Evolutionary conservation across 2,329 filamentous ascomycete genomes (phyloP).

Genomic region (Phyllosticta citriasiana): DNA sequence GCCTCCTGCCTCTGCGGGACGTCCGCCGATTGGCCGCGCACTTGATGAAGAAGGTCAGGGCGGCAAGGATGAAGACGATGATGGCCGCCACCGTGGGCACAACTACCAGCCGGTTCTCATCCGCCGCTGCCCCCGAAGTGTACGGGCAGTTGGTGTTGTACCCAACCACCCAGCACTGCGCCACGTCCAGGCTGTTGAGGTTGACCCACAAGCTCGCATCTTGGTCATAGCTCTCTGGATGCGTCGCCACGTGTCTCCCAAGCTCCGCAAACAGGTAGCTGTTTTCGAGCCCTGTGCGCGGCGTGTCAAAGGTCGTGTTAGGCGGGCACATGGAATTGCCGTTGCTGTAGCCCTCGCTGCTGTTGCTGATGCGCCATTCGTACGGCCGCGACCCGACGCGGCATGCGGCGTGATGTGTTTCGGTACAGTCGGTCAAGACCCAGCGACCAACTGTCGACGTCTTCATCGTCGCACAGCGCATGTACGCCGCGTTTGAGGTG

Average conservation of each 20-base stretch:
- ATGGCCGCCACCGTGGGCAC: slow-evolving; percentile 54
- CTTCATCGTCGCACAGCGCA: slow-evolving; percentile 47
- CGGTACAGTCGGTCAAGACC: slow-evolving; percentile 47
- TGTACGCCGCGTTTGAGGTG: slow-evolving; percentile 18
- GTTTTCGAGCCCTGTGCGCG: slow-evolving; percentile 55
- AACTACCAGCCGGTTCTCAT: slow-evolving; percentile 41
- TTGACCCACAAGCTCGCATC: slow-evolving; percentile 43
- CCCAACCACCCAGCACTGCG: slow-evolving; percentile 52
- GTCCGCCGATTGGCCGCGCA: slow-evolving; percentile 51
- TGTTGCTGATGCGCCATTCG: slow-evolving; percentile 43
- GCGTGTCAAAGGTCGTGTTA: slow-evolving; percentile 44
- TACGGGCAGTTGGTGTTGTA: slow-evolving; percentile 51
- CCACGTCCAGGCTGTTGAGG: slow-evolving; percentile 48
- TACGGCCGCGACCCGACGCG: slow-evolving; percentile 45
- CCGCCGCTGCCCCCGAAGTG: slow-evolving; percentile 30
- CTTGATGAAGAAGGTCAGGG: slow-evolving; percentile 53
- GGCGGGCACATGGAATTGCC: slow-evolving; percentile 37
- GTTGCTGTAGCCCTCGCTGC: slow-evolving; percentile 34
- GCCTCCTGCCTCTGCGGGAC: slow-evolving; percentile 40
- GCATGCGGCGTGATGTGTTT: slow-evolving; percentile 45
- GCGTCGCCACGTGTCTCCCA: slow-evolving; percentile 18
- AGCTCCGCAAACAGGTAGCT: slow-evolving; percentile 35
- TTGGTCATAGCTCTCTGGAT: slow-evolving; percentile 14
- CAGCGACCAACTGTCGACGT: slow-evolving; percentile 43
- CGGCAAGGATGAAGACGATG: slow-evolving; percentile 51